Evolutionary conservation across 2,329 filamentous ascomycete genomes (phyloP), one percentile per base, ranked within the genome.

Genomic region (Clonostachys byssicola): DNA sequence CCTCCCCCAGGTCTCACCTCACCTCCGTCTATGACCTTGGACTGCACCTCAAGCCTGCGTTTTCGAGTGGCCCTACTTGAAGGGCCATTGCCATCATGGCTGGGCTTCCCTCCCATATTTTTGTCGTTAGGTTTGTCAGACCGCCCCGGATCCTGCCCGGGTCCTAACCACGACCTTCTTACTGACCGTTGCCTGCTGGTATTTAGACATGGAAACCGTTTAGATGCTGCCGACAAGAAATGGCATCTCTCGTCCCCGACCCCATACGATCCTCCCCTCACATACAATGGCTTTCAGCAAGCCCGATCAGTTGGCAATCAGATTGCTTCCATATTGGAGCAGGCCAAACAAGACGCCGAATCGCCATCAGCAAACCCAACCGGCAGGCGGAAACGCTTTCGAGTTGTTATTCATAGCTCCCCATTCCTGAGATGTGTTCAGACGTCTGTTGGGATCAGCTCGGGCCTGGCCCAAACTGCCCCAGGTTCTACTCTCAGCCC

Each of bases 181-280:
- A 30, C 45, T 41, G 20, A 46, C 38, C 30, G n/a, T 35, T 8
- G 6, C 13, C 40, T 49, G 39, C 45, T 42, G 23, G 16, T 34
- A 8, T 40, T 39, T 49, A 85, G 94, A 68, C 94, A 99, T 67
- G 94, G 94, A 60, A 89, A 92, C 58, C 87, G 94, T 56, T 85
- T 99, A 49, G 94, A 99, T 66, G 90, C 90, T 47, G 91, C 92
- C 52, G 92, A 99, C 75, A 91, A 92, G 64, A 83, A 89, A 65
- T 99, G 94, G 94, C 90, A 96, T 66, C 78, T 96, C 47, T 88
- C 88, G 33, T 96, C 94, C 6, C 88, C 92, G 2, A 92, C 90
- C 6, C 94, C 94, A 3, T 99, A 97, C 73, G 92, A 99, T 55
- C 89, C 94, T 54, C 94, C 94, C 44, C 77, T 99, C 49, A 96